A percentile compares a stretch with the other conserved stretches of the same genome.
Evolutionary conservation across 371 early-diverging fungal genomes (phyloP).

Genomic region (Basidiobolus meristosporus): DNA sequence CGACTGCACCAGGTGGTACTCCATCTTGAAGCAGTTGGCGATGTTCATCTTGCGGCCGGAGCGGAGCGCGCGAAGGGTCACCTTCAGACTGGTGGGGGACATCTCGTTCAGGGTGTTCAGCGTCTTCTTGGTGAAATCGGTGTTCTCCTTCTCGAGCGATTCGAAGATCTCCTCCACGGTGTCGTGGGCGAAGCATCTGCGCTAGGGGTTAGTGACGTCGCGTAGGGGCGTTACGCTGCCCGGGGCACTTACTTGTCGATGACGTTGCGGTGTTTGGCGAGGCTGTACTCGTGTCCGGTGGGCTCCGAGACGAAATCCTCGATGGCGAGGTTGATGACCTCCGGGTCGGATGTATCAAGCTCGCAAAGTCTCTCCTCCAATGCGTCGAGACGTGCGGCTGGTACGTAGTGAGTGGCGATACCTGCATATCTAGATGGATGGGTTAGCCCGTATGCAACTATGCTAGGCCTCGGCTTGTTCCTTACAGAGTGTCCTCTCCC

Average conservation of each 20-base stretch:
- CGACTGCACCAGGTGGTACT: conserved; percentile 59
- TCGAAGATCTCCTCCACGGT: conserved; percentile 59
- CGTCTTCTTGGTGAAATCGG: conserved; percentile 50
- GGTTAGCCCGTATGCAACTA: neutral
- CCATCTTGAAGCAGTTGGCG: conserved; percentile 68
- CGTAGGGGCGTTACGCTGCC: neutral
- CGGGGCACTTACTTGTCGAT: conserved; percentile 55
- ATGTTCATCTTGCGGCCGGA: conserved; percentile 42
- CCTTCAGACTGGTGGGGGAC: conserved; percentile 77
- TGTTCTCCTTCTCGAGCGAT: conserved; percentile 43
- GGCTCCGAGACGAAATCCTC: conserved; percentile 78
- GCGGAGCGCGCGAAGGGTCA: conserved; percentile 67
- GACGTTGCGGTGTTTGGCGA: conserved; percentile 45
- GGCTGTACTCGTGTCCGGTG: conserved; percentile 14
- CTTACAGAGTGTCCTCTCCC: conserved; percentile 75
- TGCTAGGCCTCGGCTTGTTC: conserved; percentile 2
- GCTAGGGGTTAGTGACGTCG: conserved; percentile 3
- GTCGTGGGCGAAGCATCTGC: conserved; percentile 56
- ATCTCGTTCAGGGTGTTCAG: conserved; percentile 31
- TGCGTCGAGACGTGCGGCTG: conserved; percentile 56
- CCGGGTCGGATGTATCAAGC: conserved; percentile 59
- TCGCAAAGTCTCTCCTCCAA: conserved; percentile 70
- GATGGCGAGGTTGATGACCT: conserved; percentile 68
- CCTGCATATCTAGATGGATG: conserved; percentile 67
- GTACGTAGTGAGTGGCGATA: conserved; percentile 93